Evolutionary conservation across 1,284 basidiomycete genomes (phyloP), one percentile per base, ranked within the genome.

Genomic region (Kwoniella shivajii): DNA sequence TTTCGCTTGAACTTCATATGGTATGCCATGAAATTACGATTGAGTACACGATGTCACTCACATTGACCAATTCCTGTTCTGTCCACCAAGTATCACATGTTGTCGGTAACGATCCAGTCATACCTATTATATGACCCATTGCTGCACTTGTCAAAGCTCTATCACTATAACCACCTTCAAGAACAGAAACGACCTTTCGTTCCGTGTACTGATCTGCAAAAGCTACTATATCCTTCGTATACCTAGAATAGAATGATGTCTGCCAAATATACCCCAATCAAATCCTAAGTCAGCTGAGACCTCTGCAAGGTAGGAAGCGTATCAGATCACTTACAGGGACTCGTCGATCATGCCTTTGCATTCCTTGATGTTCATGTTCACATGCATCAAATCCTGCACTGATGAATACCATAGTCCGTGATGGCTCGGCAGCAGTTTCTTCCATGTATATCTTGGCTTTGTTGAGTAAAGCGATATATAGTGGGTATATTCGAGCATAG

Each of bases 91-190:
- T 72, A 42, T 84, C 78, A 42, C 84, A 79, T 4, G 68, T 66
- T 7, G 68, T 56, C 6, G 59, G 56, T 18, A 61, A 33, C n/a
- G 63, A 50, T 37, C 81, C 83, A 0, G 82, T 80, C 39, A 94
- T 76, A 0, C 91, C 92, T 14, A 80, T 78, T 1, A 92, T 75
- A 72, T 92, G 89, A 0, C 90, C 88, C 83, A 92, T 84, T 0
- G 86, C 82, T 0, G 88, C 93, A 61, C 88, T 91, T 13, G 82
- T 86, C 49, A 98, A 78, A 0, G 92, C 91, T 3, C 88, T 83
- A 72, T 97, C 93, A 64, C 89, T 91, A 71, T 99, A 98, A 0
- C 94, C 95, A 1, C 94, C 94, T 76, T 99, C 95, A 1, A 99
- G 84, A 0, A 97, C 88, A 61, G 90, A 92, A 22, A 98, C 81